Base-by-base conservation (phyloP, 805 yeast species). In the Blastobotrys chiropterorum region DNA sequence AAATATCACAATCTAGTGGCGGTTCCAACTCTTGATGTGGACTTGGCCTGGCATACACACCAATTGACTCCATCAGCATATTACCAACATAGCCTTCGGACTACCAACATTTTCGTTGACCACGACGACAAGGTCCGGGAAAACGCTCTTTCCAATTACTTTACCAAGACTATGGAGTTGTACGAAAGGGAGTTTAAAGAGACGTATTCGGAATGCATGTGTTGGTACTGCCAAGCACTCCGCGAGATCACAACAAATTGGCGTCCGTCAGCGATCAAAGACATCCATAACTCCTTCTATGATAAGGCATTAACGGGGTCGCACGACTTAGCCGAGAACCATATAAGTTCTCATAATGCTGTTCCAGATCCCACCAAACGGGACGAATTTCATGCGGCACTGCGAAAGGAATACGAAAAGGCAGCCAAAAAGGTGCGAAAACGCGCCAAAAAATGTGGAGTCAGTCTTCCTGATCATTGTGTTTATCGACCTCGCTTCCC, bases 1-100 rank as follows among this genome's bases (percentile, higher is more conserved):
- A 15, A 3, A 20, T 16, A 52, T n/a, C 57, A 53, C 13, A 38
- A 20, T 4, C 19, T 16, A 1, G 3, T 50, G 13, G 39, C 51
- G 7, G 56, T 57, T 3, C 62, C 63, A 15, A 53, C 60, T 14
- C 19, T 58, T 7, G 61, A 58, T 38, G 52, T 53, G 14, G 62
- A 59, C 43, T 46, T 59, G 16, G 59, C 51, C 4, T 59, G 62
- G 62, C 61, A 59, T 39, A 56, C 60, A 1, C 53, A 58, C 43
- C 59, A 56, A 52, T 55, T 57, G 16, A 47, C 53, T 5, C 56
- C 61, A 8, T 8, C 8, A 22, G 20, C 15, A 5, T 55, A 55
- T 48, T 55, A 47, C 49, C 5, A n/a, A 2, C 39, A 46, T 26
- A 31, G 50, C 5, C 21, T 31, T 5, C 31, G 14, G 8, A n/a